A percentile compares a stretch with the other conserved stretches of the same genome.
These are phyloP conservation scores for Groenewaldozyma tartarivorans DNA, from an alignment of 805 yeast species.

Conservation along the genomic window DNA sequence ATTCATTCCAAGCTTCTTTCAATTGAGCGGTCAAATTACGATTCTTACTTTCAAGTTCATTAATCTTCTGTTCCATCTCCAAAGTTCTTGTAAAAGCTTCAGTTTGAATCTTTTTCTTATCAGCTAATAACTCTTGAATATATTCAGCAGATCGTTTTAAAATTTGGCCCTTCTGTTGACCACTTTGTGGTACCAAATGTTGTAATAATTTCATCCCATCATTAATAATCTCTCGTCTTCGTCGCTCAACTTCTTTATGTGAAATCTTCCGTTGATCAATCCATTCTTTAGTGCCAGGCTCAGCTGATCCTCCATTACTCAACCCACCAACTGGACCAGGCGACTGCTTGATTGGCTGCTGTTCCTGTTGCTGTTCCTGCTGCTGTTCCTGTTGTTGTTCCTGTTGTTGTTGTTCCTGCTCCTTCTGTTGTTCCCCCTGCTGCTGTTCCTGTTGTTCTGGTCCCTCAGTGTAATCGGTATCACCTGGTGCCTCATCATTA, in stretches of 20 bases:
- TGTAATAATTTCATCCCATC: slow-evolving; percentile 77
- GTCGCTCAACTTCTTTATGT: slow-evolving; percentile 92
- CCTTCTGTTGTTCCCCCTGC: too few species aligned
- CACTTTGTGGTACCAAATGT: slow-evolving; percentile 68
- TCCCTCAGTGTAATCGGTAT: too few species aligned
- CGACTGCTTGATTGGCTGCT: slow-evolving; percentile 1
- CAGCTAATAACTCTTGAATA: slow-evolving; percentile 80
- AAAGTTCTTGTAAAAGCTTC: slow-evolving; percentile 93
- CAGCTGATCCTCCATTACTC: too few species aligned
- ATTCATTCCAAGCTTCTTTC: slow-evolving; percentile 85
- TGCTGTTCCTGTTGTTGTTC: not conserved
- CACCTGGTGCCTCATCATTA: too few species aligned
- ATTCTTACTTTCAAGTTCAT: slow-evolving; percentile 75
- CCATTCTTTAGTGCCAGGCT: slow-evolving; percentile 68
- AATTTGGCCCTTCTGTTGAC: slow-evolving; percentile 85
- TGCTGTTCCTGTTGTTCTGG: too few species aligned
- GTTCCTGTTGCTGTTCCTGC: not conserved
- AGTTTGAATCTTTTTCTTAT: slow-evolving; percentile 80
- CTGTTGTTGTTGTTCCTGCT: slow-evolving; percentile 4
- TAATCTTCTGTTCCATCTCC: slow-evolving; percentile 81
- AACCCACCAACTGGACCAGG: not conserved
- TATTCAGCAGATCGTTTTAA: slow-evolving; percentile 82
- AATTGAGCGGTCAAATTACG: slow-evolving; percentile 82
- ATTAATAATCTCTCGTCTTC: slow-evolving; percentile 84
- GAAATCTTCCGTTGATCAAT: slow-evolving; percentile 73